Evolutionary conservation across 352 stramenopile species (phyloP), one percentile per base, ranked within the genome.

Genomic region (Phytophthora pisi): DNA sequence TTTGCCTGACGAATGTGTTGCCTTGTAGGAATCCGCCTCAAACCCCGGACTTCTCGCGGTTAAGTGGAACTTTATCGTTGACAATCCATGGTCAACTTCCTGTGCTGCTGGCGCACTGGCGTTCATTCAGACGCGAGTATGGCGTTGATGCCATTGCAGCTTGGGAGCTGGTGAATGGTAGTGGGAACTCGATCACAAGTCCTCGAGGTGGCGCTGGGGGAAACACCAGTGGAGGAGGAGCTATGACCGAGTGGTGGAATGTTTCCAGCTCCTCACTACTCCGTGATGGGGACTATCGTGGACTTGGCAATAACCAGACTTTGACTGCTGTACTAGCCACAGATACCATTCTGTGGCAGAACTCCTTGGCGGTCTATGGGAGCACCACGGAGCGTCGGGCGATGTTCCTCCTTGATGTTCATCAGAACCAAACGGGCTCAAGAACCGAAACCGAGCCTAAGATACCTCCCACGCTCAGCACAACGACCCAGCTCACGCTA

Each of bases 51-150:
- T 90, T 93, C 47, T 72, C 76, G 10, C 81, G 80, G 52, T 68
- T 84, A 18, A 78, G 61, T 46, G 83, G 83, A 30, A 64, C 78
- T 23, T 51, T 93, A 5, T 64, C 66, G n/a, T 59, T 89, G 36
- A 36, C 51, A 1, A 62, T 91, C 11, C 80, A 93, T 50, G 58
- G 66, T 0, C 67, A 83, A 36, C 24, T 76, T 9, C 72, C 81
- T 7, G 24, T 91, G 11, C 24, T 92, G 10, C 5, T 88, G 4
- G 51, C 70, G 5, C 73, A 86, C 31, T 93, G 85, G 83, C 74
- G 54, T 38, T 67, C 57, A 24, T 31, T 57, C 31, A 51, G 51
- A 68, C 64, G 24, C 16, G 66, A 74, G 16, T 66, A 23, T 46
- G 59, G 45, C 61, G 10, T 66, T 18, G 58, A 75, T 63, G 61